phyloP scores from a whole-genome alignment of 1,139 yeast species.

The Pichia terricola region DNA sequence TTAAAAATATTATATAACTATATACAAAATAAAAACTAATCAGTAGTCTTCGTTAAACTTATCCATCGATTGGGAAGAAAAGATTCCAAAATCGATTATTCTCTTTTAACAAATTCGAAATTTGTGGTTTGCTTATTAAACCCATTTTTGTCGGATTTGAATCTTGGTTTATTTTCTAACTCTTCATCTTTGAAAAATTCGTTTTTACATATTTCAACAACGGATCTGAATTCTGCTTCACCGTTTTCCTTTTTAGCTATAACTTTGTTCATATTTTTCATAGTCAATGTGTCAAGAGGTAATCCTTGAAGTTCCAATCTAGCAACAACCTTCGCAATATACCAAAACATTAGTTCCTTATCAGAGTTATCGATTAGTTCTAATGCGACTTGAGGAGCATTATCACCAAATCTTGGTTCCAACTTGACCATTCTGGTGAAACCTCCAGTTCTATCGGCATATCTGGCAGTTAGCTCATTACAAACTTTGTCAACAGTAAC shows the following conservation, averaged over 20 bases:
- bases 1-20: slow-evolving; percentile 1
- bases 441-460: slow-evolving; percentile 59
- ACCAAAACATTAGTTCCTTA: slow-evolving; percentile 68
- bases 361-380: slow-evolving; percentile 76
- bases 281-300: slow-evolving; percentile 52
- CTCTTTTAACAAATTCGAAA: slow-evolving; percentile 25
- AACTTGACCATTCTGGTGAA: slow-evolving; percentile 77
- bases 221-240: slow-evolving; percentile 41
- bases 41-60: background rate
- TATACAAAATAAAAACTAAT: background rate
- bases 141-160: slow-evolving; percentile 21
- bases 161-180: slow-evolving; percentile 19
- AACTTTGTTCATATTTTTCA: slow-evolving; percentile 47
- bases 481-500: slow-evolving; percentile 50
- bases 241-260: slow-evolving; percentile 39
- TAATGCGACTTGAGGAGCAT: slow-evolving; percentile 81
- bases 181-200: slow-evolving; percentile 37
- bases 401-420: slow-evolving; percentile 84
- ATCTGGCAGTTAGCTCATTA: slow-evolving; percentile 55
- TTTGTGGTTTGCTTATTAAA: slow-evolving; percentile 22
- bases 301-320: slow-evolving; percentile 60
- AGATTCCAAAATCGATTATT: slow-evolving; percentile 2
- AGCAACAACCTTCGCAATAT: slow-evolving; percentile 73
- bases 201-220: slow-evolving; percentile 56
- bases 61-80: background rate